phyloP scores from a whole-genome alignment of 169 alveolate species.

The Plasmodium sp. region DNA sequence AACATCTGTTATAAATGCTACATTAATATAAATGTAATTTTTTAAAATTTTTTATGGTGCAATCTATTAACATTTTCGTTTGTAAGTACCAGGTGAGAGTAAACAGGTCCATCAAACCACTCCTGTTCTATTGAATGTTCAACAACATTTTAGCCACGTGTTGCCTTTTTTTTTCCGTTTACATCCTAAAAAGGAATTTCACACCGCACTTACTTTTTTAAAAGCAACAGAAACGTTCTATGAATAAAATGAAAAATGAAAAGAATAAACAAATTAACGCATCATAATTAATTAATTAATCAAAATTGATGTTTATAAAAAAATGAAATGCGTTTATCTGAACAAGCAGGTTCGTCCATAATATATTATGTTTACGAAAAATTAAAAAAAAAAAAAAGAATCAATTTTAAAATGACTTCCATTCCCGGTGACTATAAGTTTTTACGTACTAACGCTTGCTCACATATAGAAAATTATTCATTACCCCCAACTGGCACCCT shows the following conservation, averaged over 20 bases:
- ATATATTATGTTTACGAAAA: neutral
- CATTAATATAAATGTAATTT: neutral
- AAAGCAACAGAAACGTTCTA: neutral
- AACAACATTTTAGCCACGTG: neutral
- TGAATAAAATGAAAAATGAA: neutral
- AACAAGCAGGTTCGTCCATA: neutral
- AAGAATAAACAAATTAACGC: neutral
- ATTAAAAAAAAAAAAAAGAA: neutral
- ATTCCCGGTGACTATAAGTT: neutral
- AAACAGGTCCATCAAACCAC: neutral
- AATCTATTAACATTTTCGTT: neutral
- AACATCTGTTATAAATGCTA: neutral
- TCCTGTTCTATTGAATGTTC: neutral
- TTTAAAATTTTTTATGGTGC: neutral
- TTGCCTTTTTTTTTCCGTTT: neutral
- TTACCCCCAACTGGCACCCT: neutral
- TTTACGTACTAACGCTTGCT: neutral
- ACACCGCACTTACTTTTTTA: neutral
- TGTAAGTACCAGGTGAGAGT: neutral
- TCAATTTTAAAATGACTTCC: neutral
- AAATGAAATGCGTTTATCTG: neutral
- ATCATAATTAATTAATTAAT: neutral
- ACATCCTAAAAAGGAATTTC: neutral
- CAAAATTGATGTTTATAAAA: neutral
- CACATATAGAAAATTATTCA: neutral